Base-by-base conservation (phyloP, 2,329 filamentous ascomycete genomes). In the Cyclaneusma minus region DNA sequence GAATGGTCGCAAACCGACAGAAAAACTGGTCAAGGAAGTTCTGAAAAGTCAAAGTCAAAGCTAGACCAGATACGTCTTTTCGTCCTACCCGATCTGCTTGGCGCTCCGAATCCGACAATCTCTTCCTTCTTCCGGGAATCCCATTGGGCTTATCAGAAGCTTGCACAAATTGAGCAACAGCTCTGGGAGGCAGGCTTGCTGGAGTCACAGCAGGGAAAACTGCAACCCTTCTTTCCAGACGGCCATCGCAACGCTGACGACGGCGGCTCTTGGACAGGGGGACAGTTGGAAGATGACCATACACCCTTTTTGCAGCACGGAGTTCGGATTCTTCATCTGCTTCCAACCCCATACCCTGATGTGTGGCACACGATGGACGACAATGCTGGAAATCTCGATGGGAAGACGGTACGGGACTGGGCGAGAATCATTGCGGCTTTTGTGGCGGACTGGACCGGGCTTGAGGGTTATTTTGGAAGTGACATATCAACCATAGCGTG, bases 251-350 rank as follows among this genome's bases (percentile, higher is more conserved):
- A 16, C 17, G 23, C 26, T 14, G n/a, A n/a, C n/a, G n/a, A n/a
- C n/a, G n/a, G n/a, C n/a, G n/a, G n/a, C n/a, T n/a, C n/a, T n/a
- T n/a, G n/a, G n/a, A 24, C 51, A 21, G 45, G 51, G 19, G 48
- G 52, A n/a, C 48, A 56, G 5, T 67, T 89, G 10, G 61, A 70
- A 32, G 85, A 94, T 44, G 85, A 95, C 43, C 85, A 94, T 46
- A 50, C 92, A 5, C 85, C 85, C 1, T 95, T 95, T 43, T 70
- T 93, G 61, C 55, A 56, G 19, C 65, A 80, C 19, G 87, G 85
- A 2, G 83, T 93, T 0, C 73, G 87, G n/a, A 64, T 93, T n/a
- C 50, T 95, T 30, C 87, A 94, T 51, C 48, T 94, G 15, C 92
- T 94, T 29, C 82, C 84, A 1, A 63, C 59, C 6, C 73, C 75